Evolutionary conservation across 306 rosid species (phyloP).

Genomic region (Sicyos baderoa): DNA sequence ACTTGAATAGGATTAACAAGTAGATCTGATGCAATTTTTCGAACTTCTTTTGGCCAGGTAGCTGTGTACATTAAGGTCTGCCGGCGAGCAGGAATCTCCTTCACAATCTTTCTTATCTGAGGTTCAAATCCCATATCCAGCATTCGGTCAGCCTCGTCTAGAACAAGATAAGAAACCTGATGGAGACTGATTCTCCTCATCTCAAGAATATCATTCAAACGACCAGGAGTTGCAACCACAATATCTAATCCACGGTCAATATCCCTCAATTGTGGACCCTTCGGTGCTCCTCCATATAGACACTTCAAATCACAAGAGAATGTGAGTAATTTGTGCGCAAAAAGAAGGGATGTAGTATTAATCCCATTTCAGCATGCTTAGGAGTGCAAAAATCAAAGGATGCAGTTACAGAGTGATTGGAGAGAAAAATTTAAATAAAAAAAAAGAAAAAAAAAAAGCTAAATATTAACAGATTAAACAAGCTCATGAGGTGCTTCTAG

Average conservation of each 20-base stretch:
- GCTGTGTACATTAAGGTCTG: slow-evolving; percentile 98
- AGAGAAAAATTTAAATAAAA: too few relatives aligned
- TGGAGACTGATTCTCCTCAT: slow-evolving; percentile 86
- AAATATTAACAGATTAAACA: too few relatives aligned
- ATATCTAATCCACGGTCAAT: slow-evolving; percentile 86
- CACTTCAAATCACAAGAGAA: slow-evolving; percentile 36
- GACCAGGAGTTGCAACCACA: slow-evolving; percentile 99
- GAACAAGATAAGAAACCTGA: slow-evolving; percentile 85
- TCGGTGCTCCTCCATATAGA: slow-evolving; percentile 98
- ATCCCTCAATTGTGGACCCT: slow-evolving; percentile 96
- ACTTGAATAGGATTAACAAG: slow-evolving; percentile 89
- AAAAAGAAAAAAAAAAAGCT: too few relatives aligned
- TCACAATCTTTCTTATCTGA: slow-evolving; percentile 93
- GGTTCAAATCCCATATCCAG: slow-evolving; percentile 99
- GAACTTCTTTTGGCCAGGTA: slow-evolving; percentile 99
- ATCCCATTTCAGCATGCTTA: background rate
- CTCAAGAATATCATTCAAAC: slow-evolving; percentile 96
- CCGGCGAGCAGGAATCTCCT: slow-evolving; percentile 85
- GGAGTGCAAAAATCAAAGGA: too few relatives aligned
- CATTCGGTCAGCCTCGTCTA: slow-evolving; percentile 98
- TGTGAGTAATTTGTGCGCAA: background rate
- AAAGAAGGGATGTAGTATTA: background rate
- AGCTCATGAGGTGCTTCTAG: too few relatives aligned
- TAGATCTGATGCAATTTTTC: slow-evolving; percentile 94
- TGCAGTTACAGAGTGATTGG: background rate